Evolutionary conservation across 164 flowering plant species (phyloP), one percentile per base, ranked within the genome.

Genomic region (Dillenia turbinata): DNA sequence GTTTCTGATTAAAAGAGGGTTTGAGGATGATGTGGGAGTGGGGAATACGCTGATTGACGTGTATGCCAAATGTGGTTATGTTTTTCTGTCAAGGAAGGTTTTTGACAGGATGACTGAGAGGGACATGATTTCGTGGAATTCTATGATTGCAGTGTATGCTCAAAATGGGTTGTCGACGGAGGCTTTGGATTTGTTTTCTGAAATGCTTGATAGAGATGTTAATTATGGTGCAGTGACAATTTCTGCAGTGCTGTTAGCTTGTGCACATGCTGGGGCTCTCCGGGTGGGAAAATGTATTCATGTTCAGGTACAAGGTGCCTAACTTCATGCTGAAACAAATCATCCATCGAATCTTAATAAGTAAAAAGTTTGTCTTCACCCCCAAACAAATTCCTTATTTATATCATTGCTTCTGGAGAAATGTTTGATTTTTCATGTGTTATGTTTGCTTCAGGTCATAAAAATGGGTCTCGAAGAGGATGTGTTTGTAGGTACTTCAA

Each of bases 111-210:
- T 92, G 82, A 46, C 19, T 2, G 78, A 75, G 26, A 90, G 70
- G 75, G 96, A 92, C 73, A 80, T 66, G 33, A 68, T 88, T 64
- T 78, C 98, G 44, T 92, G 93, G 90, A 92, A 90, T 66, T 76
- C 95, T 0, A 81, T 92, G 75, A 88, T 88, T 66, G 84, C 90
- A 2, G 71, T 80, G 33, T 85, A 70, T 74, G 91, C 89, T 0
- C 96, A 90, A 56, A 81, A 72, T 71, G 98, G 93, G 45, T 55
- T 75, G 57, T 74, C 93, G 0, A 49, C 58, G 0, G 82, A 90
- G 64, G 86, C 96, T n/a, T 63, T 90, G 60, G 79, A 79, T 10
- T 62, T 80, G n/a, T 88, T 88, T 66, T 17, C 13, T 56, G 56
- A 47, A 12, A 82, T 92, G 89, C 54, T 77, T n/a, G 71, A 63